Base-by-base conservation (phyloP, 2,329 filamentous ascomycete species). In the Fusarium foetens region DNA sequence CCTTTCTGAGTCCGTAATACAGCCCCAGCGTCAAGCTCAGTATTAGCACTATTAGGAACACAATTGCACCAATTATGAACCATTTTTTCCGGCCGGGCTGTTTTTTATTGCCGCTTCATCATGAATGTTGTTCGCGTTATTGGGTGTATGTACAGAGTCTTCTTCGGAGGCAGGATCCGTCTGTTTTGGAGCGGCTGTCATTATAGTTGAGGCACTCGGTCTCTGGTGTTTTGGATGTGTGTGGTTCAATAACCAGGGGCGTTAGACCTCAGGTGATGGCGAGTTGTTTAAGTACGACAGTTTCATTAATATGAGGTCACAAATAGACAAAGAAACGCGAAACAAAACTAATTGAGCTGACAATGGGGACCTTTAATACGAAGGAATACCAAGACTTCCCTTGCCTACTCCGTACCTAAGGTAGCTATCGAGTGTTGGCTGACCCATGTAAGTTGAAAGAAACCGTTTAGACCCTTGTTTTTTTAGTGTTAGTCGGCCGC, bases 1-100 rank as follows among this genome's bases (percentile, higher is more conserved):
- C 74, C 67, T 76, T 68, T 31, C 58, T 58, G 17, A 76, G 58
- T n/a, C 74, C 74, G 33, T 66, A 76, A 52, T 66, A 74, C 38
- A 76, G 35, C n/a, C 74, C 74, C 25, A 76, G 43, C 2, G 60
- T 60, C 17, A 76, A 41, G n/a, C 65, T 66, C 45, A 76, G 36
- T n/a, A 67, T 52, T 25, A 71, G 57, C 10, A 74, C 53, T 17
- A 65, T 41, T 9, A 63, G 19, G 43, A 66, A 21, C 10, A 54
- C 62, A 17, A 49, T 16, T 14, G 43, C 54, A 25, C 59, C 54
- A n/a, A 72, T 49, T 19, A 74, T 60, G 29, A 53, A 62, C 61
- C 62, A 73, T 39, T 70, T 73, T 23, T 49, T 59, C 5, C 62
- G 36, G 19, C 62, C 70, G 12, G 58, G 65, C 33, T 68, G 51